These are phyloP conservation scores for Sugiyamaella novakii DNA, from an alignment of 1,139 yeast species.

Conservation along the genomic window DNA sequence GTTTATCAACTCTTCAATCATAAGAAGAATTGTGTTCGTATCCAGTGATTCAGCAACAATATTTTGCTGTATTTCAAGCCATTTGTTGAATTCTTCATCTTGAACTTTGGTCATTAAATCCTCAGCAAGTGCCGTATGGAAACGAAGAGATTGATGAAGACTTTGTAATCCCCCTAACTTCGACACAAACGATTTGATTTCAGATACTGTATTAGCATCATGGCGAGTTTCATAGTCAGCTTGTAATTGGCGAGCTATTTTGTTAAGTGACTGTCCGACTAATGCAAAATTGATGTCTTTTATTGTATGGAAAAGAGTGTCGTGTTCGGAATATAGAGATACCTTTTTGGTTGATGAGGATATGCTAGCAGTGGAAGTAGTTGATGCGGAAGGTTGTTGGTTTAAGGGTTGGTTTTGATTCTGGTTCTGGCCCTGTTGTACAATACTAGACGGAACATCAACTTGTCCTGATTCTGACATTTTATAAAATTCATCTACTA, in stretches of 20 bases:
- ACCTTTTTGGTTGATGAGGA: conserved; percentile 36
- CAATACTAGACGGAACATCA: conserved; percentile 42
- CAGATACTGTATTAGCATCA: conserved; percentile 59
- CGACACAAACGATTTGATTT: conserved; percentile 71
- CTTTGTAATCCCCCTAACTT: conserved; percentile 68
- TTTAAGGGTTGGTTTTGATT: background rate
- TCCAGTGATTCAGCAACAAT: conserved; percentile 59
- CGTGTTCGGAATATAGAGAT: conserved; percentile 42
- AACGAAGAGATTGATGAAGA: conserved; percentile 67
- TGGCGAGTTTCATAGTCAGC: conserved; percentile 65
- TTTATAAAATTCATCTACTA: conserved; percentile 71
- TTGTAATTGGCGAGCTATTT: conserved; percentile 71
- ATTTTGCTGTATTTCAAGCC: conserved; percentile 74
- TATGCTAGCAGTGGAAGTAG: background rate
- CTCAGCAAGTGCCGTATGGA: conserved; percentile 79
- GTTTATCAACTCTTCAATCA: conserved; percentile 54
- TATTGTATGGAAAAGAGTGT: conserved; percentile 52
- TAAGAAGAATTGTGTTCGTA: conserved; percentile 49
- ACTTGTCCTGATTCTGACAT: conserved; percentile 53
- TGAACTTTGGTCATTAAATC: conserved; percentile 59
- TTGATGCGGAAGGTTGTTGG: conserved; percentile 5
- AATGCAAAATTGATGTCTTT: conserved; percentile 75
- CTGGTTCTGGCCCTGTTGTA: conserved; percentile 15
- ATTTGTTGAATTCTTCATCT: conserved; percentile 52
- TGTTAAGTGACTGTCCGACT: conserved; percentile 72